phyloP scores from a whole-genome alignment of 345 rosid genomes.

The Corchorus olitorius region DNA sequence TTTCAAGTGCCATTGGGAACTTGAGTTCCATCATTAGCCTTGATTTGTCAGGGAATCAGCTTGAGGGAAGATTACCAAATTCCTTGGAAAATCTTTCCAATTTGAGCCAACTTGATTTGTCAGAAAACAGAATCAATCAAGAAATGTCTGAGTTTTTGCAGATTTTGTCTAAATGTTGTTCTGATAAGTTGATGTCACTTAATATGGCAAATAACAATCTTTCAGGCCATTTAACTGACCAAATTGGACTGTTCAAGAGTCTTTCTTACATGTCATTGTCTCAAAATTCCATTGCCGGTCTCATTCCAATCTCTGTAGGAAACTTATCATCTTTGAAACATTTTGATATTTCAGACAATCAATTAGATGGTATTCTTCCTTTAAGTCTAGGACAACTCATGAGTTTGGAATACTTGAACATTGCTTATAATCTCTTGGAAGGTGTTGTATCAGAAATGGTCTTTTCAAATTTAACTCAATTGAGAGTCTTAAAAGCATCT shows the following conservation, averaged over 20 bases:
- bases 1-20: slow-evolving; percentile 18
- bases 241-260: slow-evolving; percentile 18
- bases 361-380: slow-evolving; percentile 17
- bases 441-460: background rate
- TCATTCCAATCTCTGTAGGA: slow-evolving; percentile 28
- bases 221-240: background rate
- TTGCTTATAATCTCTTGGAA: background rate
- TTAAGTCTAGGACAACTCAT: background rate
- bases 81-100: background rate
- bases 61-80: background rate
- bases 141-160: background rate
- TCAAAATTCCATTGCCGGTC: slow-evolving; percentile 13
- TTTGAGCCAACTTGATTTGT: slow-evolving; percentile 10
- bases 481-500: background rate
- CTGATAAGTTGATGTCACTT: background rate
- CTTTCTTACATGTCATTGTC: slow-evolving; percentile 20
- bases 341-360: slow-evolving; percentile 26
- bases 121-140: background rate
- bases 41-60: background rate
- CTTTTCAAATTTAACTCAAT: background rate
- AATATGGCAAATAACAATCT: slow-evolving; percentile 8
- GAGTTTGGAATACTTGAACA: background rate
- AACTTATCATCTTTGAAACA: background rate
- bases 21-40: slow-evolving; percentile 25
- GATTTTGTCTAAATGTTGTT: slow-evolving; percentile 1